phyloP scores from a whole-genome alignment of 2,329 filamentous ascomycete species.

The Ophiostoma tasmaniense region DNA sequence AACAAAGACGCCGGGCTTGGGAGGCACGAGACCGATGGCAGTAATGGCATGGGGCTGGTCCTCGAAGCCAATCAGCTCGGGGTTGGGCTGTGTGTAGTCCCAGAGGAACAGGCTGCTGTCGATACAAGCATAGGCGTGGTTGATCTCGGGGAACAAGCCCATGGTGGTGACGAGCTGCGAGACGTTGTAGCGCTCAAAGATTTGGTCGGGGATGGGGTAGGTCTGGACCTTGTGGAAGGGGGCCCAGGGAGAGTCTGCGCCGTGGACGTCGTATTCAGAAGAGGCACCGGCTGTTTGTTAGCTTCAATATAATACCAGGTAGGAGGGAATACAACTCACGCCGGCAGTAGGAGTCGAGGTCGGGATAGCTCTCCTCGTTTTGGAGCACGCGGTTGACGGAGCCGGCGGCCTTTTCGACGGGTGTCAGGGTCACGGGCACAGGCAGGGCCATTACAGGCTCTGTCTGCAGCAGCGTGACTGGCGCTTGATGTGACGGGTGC shows the following conservation, averaged over 20 bases:
- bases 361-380: slow-evolving; percentile 72
- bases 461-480: slow-evolving; percentile 16
- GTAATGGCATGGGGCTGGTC: slow-evolving; percentile 83
- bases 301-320: background rate
- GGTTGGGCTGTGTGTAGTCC: slow-evolving; percentile 92
- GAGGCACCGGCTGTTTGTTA: slow-evolving; percentile 64
- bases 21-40: slow-evolving; percentile 78
- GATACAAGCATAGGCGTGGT: slow-evolving; percentile 91
- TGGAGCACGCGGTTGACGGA: slow-evolving; percentile 74
- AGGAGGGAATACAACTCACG: slow-evolving; percentile 51
- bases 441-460: slow-evolving; percentile 40
- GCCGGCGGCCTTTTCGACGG: slow-evolving; percentile 69
- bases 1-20: slow-evolving; percentile 81
- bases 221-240: slow-evolving; percentile 82
- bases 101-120: slow-evolving; percentile 95
- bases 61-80: slow-evolving; percentile 85
- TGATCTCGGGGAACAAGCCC: slow-evolving; percentile 89
- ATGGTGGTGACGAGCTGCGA: slow-evolving; percentile 84
- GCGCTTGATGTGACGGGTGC: background rate
- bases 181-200: slow-evolving; percentile 87
- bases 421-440: slow-evolving; percentile 25
- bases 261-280: slow-evolving; percentile 79
- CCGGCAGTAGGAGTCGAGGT: slow-evolving; percentile 80
- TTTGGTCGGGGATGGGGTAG: slow-evolving; percentile 82
- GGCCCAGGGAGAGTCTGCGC: slow-evolving; percentile 61